These are phyloP conservation scores for Hyaloscypha bicolor DNA, from an alignment of 495 filamentous ascomycete genomes.

Conservation along the genomic window DNA sequence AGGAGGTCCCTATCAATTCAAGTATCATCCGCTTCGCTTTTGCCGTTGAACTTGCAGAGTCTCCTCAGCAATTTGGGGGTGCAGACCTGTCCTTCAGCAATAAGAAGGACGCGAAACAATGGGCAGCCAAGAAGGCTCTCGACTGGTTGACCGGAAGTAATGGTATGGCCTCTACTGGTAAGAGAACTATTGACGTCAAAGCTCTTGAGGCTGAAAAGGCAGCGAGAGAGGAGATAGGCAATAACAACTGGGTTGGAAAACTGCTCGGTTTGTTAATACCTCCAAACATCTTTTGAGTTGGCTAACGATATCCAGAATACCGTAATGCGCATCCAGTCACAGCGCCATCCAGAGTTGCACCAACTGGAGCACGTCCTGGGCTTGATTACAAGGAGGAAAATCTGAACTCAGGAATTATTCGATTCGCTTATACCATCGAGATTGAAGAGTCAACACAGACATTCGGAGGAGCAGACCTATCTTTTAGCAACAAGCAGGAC, in stretches of 20 bases:
- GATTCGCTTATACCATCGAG: constrained; percentile 9
- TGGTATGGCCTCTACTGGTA: not conserved
- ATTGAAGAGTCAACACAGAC: constrained; percentile 6
- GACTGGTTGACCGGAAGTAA: not conserved
- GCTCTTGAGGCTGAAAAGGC: constrained; percentile 32
- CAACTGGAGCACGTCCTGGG: not conserved
- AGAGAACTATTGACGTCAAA: constrained; percentile 28
- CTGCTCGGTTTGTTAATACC: constrained; percentile 21
- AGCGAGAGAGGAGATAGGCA: constrained; percentile 25
- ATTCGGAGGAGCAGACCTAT: constrained; percentile 10
- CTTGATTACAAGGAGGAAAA: not conserved
- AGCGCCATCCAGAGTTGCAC: not conserved
- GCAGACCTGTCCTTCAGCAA: constrained; percentile 8
- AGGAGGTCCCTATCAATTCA: not conserved
- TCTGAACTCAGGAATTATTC: not conserved
- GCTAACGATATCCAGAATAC: constrained; percentile 25
- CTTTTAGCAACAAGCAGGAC: constrained; percentile 8
- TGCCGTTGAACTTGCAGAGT: constrained; percentile 9
- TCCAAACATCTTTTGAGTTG: not conserved
- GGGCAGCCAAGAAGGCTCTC: constrained; percentile 18
- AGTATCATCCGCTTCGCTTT: constrained; percentile 5
- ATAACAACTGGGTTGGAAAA: constrained; percentile 30
- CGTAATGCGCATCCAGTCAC: constrained; percentile 21
- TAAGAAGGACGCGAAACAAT: constrained; percentile 20
- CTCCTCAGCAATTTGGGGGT: not conserved